Conservation (phyloP, 176 grass and related monocot species). For the Rhynchospora tenuis region DNA sequence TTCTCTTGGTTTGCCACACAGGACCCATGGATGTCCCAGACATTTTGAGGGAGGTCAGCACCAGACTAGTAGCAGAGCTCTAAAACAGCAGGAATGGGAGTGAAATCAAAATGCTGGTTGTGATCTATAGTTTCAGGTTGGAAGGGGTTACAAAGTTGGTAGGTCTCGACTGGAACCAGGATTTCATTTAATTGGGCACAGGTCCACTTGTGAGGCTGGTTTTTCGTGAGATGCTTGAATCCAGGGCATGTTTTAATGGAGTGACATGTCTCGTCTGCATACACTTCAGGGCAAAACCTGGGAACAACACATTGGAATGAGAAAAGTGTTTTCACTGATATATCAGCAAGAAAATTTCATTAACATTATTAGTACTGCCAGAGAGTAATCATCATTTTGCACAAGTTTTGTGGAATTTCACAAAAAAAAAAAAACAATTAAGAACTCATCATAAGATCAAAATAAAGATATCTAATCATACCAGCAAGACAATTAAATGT, state of each 20-base stretch:
- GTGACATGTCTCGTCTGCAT: slow-evolving; percentile 52
- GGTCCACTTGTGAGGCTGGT: slow-evolving; percentile 49
- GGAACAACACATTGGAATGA: slow-evolving; percentile 1
- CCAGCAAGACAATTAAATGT: neutral
- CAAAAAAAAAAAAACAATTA: neutral
- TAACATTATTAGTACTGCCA: neutral
- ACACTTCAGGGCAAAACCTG: slow-evolving; percentile 85
- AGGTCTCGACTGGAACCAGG: slow-evolving; percentile 57
- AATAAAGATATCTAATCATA: neutral
- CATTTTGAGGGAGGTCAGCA: slow-evolving; percentile 39
- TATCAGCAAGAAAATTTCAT: neutral
- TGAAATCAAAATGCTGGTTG: slow-evolving; percentile 70
- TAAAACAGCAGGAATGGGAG: slow-evolving; percentile 55
- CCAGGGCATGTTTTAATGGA: slow-evolving; percentile 61
- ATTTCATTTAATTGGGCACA: slow-evolving; percentile 55
- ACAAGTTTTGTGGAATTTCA: neutral
- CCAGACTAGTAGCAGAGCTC: slow-evolving; percentile 91
- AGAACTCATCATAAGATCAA: neutral
- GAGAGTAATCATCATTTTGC: neutral
- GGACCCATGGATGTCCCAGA: neutral
- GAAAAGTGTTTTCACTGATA: neutral
- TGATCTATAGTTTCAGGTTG: slow-evolving; percentile 66
- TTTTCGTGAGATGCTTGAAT: slow-evolving; percentile 59
- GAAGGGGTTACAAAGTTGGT: slow-evolving; percentile 55
- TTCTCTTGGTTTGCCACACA: neutral